Conservation (phyloP, 805 yeast species). For the Yamadazyma kitorensis region DNA sequence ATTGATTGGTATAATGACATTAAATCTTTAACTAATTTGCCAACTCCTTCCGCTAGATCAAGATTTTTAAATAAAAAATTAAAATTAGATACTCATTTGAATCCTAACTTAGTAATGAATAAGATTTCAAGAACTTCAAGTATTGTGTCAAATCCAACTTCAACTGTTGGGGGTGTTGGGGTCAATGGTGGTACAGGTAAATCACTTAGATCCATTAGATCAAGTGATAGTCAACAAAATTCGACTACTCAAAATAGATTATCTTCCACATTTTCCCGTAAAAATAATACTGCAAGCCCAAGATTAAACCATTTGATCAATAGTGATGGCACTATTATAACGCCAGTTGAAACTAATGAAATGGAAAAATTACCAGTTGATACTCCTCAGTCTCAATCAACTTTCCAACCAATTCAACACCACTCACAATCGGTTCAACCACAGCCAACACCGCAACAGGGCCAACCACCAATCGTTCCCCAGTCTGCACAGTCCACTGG, state of each 20-base stretch:
- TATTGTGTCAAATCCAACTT: conserved; percentile 7
- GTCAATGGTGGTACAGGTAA: conserved; percentile 3
- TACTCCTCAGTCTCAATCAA: conserved; percentile 3
- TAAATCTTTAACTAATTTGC: conserved; percentile 59
- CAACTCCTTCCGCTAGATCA: conserved; percentile 59
- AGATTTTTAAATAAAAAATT: conserved; percentile 30
- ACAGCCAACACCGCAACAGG: conserved; percentile 7
- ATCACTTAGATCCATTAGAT: conserved; percentile 9
- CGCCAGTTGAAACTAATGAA: conserved; percentile 33
- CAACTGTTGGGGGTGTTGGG: too few species aligned
- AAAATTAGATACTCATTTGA: conserved; percentile 12
- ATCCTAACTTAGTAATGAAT: conserved; percentile 12
- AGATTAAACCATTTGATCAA: conserved; percentile 39
- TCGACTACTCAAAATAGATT: conserved; percentile 20
- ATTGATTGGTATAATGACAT: conserved; percentile 82
- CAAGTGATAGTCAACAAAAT: conserved; percentile 6
- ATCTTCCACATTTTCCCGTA: conserved; percentile 38
- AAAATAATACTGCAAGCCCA: conserved; percentile 28
- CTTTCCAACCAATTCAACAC: conserved; percentile 2
- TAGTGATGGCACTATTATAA: conserved; percentile 44
- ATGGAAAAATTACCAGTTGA: conserved; percentile 5
- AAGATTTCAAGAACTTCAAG: conserved; percentile 13
- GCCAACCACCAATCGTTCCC: conserved; percentile 1
- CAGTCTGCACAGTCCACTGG: too few species aligned
- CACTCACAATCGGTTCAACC: too few species aligned